Percentiles rank a stretch among this genome's conserved stretches.
These are phyloP conservation scores for Ophiostoma angusticollis DNA, from an alignment of 2,329 filamentous ascomycete genomes.

Conservation along the genomic window DNA sequence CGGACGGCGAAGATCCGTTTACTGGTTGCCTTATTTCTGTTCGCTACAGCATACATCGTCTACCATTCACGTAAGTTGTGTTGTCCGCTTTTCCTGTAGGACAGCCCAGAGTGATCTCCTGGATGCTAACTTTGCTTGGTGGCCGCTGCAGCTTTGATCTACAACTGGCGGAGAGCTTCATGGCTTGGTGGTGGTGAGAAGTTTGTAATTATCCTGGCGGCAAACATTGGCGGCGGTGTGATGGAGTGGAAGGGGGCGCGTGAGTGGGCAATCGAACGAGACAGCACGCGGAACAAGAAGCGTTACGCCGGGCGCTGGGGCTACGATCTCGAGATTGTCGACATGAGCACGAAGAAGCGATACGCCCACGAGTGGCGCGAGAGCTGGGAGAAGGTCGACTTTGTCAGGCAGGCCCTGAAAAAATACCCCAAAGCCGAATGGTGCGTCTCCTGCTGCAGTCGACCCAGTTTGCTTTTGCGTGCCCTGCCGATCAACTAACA, in stretches of 20 bases:
- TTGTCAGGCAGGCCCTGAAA: slow-evolving; percentile 72
- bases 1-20: slow-evolving; percentile 54
- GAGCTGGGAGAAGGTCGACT: slow-evolving; percentile 98
- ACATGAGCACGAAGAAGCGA: slow-evolving; percentile 97
- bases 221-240: slow-evolving; percentile 89
- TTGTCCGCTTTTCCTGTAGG: background rate
- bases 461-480: too few relatives aligned
- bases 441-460: slow-evolving; percentile 31
- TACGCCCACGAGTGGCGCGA: slow-evolving; percentile 99
- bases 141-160: slow-evolving; percentile 34
- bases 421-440: slow-evolving; percentile 96
- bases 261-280: slow-evolving; percentile 96
- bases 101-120: too few relatives aligned
- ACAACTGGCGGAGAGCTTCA: slow-evolving; percentile 57
- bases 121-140: background rate
- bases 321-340: slow-evolving; percentile 89
- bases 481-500: slow-evolving; percentile 15
- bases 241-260: slow-evolving; percentile 98
- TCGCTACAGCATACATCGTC: slow-evolving; percentile 52
- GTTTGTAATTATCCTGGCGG: slow-evolving; percentile 83
- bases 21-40: slow-evolving; percentile 43
- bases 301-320: slow-evolving; percentile 81
- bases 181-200: slow-evolving; percentile 76
- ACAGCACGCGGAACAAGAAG: slow-evolving; percentile 91
- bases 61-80: slow-evolving; percentile 58